Evolutionary conservation across 2,329 filamentous ascomycete genomes (phyloP).

Genomic region (Penicillium expansum): DNA sequence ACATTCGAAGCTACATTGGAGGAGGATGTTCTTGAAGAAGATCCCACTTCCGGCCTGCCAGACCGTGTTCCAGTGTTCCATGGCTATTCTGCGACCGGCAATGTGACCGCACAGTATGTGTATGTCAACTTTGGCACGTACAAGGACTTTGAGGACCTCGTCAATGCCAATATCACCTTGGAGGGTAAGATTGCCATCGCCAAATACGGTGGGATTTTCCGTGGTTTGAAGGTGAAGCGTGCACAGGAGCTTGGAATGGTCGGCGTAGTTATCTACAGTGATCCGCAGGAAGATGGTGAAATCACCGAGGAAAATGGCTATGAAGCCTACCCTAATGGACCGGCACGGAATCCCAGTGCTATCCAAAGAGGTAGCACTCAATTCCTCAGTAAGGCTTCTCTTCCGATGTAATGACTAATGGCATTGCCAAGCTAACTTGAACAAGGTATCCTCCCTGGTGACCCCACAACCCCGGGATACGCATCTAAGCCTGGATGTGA

Average conservation of each 20-base stretch:
- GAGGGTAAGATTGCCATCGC: conserved; percentile 82
- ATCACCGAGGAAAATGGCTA: conserved; percentile 79
- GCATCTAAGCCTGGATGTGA: conserved; percentile 87
- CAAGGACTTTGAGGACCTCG: conserved; percentile 77
- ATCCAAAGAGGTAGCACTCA: conserved; percentile 87
- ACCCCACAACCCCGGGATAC: conserved; percentile 92
- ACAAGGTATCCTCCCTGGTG: conserved; percentile 58
- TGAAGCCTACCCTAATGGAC: conserved; percentile 76
- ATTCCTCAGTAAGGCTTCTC: conserved; percentile 64
- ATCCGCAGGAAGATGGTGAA: conserved; percentile 84
- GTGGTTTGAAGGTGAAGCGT: conserved; percentile 87
- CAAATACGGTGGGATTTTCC: conserved; percentile 82
- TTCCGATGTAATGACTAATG: background rate
- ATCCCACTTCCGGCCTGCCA: conserved; percentile 69
- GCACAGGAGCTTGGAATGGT: conserved; percentile 88
- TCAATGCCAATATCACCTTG: conserved; percentile 70
- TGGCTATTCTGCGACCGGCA: conserved; percentile 87
- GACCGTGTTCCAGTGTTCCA: conserved; percentile 87
- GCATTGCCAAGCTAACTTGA: background rate
- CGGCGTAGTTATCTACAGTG: conserved; percentile 78
- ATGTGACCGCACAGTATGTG: conserved; percentile 82
- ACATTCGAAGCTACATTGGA: conserved; percentile 76
- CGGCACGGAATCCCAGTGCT: conserved; percentile 80
- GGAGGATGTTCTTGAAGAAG: conserved; percentile 81
- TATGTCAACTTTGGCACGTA: conserved; percentile 92